Base-by-base conservation (phyloP, 768 basidiomycete species). In the Lactifluus pinguis region DNA sequence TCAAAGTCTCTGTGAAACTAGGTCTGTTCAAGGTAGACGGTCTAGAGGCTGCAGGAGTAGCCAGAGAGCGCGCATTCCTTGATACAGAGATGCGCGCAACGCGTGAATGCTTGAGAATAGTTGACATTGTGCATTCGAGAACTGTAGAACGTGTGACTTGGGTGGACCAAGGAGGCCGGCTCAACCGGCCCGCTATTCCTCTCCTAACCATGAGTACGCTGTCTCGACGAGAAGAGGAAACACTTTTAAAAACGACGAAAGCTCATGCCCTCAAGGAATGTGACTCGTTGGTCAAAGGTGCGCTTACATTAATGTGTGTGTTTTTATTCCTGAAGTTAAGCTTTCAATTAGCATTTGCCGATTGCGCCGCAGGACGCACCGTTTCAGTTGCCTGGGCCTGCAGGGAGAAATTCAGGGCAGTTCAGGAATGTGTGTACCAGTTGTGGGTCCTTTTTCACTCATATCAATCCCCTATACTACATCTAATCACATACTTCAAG, bases 331-430 rank as follows among this genome's bases (percentile, higher is more conserved):
- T 60, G 6, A 49, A 55, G 42, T 25, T 53, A 30, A 21, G 17
- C 17, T 13, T 25, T 51, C 30, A 25, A 39, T 17, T 69, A 95
- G 92, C 82, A 55, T 95, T 93, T 69, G 92, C 92, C 15, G 78
- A 83, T n/a, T 95, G 92, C 70, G 85, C 88, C 2, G 76, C 80
- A 56, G 90, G 90, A 8, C 82, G 92, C 8, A 89, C 86, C 3
- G 72, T 95, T 54, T 90, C 92, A 6, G 86, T 93, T 29, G 86
- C 85, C 14, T 95, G 92, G 92, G 82, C 84, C 25, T 95, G 92
- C 69, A 83, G 79, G 69, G 77, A 77, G 36, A 79, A 85, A 69
- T 81, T 89, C 56, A 83, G 81, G 67, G 76, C 73, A 13, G 77
- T 94, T 47, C 87, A 94, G 69, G 79, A 80, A 1, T 95, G 92